Base-by-base conservation (phyloP, 2,329 filamentous ascomycete genomes). In the Chrysosporium keratinophilum region DNA sequence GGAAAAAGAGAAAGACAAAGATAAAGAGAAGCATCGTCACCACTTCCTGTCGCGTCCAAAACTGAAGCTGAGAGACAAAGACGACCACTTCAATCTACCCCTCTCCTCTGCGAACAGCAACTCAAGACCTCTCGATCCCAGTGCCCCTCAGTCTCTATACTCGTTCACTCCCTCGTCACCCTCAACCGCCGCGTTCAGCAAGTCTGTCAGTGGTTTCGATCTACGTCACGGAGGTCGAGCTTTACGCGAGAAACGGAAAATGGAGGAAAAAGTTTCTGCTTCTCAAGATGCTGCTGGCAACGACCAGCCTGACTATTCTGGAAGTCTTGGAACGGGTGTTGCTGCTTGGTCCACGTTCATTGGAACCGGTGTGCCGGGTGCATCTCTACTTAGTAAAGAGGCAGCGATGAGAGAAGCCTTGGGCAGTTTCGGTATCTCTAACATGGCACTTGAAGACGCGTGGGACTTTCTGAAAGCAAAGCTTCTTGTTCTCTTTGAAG, bases 141-240 rank as follows among this genome's bases (percentile, higher is more conserved):
- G 75, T 59, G 78, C 79, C 28, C 79, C 82, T 3, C 76, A 82
- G 54, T 81, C 81, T 2, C 69, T 85, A 3, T 85, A 85, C 65
- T 82, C 78, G 0, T 85, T 85, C 61, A 77, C 78, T 0, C 82
- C 82, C 1, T 77, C 81, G 2, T 84, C 82, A 1, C 81, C 82
- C 3, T 73, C 75, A n/a, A 72, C 75, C 33, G 76, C 72, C 6
- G 69, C 77, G 1, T 95, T 97, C 66, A 78, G 83, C 37, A 94
- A 93, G 70, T 85, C 84, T 2, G 86, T 93, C 64, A 91, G 86
- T 56, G 86, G 85, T 0, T 74, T 91, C 42, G 87, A 91, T 67
- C 72, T 91, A 23, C 77, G 87, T 50, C 87, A 91, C 70, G 87
- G 85, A 41, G 87, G 84, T 1, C 79, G 85, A 41, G 85, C 83